A percentile compares a stretch with the other conserved stretches of the same genome.
These are phyloP conservation scores for Alnus glutinosa DNA, from an alignment of 306 rosid species.

Conservation along the genomic window DNA sequence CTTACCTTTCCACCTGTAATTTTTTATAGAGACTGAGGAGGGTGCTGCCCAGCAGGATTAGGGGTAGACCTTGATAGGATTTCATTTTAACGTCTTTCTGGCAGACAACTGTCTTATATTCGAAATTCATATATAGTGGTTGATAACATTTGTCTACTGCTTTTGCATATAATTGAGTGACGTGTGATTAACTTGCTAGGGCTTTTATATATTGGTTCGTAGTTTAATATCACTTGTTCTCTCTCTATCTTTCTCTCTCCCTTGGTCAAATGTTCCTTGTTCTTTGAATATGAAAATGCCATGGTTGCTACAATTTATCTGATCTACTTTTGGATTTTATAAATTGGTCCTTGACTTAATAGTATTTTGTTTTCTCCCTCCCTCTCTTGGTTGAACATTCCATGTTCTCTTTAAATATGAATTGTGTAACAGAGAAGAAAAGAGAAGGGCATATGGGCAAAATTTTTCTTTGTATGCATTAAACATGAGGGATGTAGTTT, in stretches of 20 bases:
- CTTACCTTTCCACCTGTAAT: too few species aligned
- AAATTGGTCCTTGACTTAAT: not conserved
- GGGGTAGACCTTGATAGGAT: too few species aligned
- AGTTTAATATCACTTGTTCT: not conserved
- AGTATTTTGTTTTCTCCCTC: not conserved
- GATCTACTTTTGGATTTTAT: not conserved
- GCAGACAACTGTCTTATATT: not conserved
- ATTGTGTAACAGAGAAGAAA: not conserved
- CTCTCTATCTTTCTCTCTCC: not conserved
- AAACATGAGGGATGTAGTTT: conserved; percentile 7
- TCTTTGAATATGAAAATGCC: not conserved
- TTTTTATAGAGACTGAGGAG: too few species aligned
- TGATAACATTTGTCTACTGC: not conserved
- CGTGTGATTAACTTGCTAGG: not conserved
- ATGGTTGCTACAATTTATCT: not conserved
- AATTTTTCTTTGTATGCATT: not conserved
- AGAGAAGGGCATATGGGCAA: not conserved
- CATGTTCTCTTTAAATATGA: not conserved
- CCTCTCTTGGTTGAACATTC: not conserved
- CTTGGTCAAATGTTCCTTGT: not conserved
- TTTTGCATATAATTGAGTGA: not conserved
- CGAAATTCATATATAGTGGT: not conserved
- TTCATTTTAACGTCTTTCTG: not conserved
- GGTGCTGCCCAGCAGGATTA: too few species aligned
- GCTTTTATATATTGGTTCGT: not conserved